Evolutionary conservation across 805 yeast genomes (phyloP), one percentile per base, ranked within the genome.

Genomic region (Ogataea saltuana): DNA sequence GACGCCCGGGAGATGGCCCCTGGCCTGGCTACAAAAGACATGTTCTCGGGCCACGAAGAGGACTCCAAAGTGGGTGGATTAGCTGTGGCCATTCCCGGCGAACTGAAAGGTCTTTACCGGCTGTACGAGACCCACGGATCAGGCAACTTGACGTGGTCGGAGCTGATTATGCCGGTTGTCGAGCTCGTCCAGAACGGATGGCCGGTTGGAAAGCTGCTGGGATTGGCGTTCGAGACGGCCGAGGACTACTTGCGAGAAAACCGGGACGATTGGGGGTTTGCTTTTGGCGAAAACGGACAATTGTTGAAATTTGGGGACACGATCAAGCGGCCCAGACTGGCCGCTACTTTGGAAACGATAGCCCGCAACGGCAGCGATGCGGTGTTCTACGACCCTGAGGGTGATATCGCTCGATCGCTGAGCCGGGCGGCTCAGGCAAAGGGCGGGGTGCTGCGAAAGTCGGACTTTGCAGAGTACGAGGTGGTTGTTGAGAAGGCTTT

Each of bases 1-100:
- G 96, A 91, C 64, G 95, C 93, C 22, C 71, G 99, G 49, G 99
- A 91, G 61, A 78, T 76, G 69, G 96, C 97, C 0, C 97, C 98
- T 0, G 63, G 59, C 2, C 55, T 39, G 1, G 78, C 93, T 3
- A 67, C 69, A 53, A 76, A 77, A 49, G 70, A 81, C 50, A 88
- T 90, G 96, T 89, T 68, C 50, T 22, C 42, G 16, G 60, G 67
- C 20, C 67, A 69, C 12, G 78, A 76, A 9, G 43, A 63, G 23
- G 61, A 74, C 11, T 75, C 95, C 0, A 76, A 77, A 51, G 65
- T 81, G 15, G 97, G 97, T 3, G 99, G 97, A 0, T 67, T 88
- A n/a, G 88, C 97, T 0, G 80, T 82, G 8, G 98, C 80, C 1
- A 78, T 85, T 15, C 99, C 99, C 0, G 99, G 99, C 9, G 98